These are phyloP conservation scores for Neurospora africana DNA, from an alignment of 495 filamentous ascomycete genomes.

Conservation along the genomic window DNA sequence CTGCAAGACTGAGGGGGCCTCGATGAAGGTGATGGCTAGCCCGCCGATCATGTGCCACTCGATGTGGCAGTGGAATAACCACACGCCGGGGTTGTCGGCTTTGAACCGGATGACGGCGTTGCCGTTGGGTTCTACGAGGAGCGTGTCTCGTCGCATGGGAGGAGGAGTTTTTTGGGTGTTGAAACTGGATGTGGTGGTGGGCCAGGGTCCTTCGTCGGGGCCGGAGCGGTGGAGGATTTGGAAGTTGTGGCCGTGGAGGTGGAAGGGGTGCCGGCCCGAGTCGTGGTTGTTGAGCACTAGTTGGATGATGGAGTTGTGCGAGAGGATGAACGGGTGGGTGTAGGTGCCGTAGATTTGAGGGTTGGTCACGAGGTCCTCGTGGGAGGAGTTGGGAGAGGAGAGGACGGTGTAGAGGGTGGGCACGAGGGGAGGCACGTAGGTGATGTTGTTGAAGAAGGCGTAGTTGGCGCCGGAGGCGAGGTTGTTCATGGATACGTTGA, in stretches of 20 bases:
- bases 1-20: constrained; percentile 49
- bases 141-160: constrained; percentile 47
- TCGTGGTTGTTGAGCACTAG: constrained; percentile 75
- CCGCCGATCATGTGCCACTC: constrained; percentile 61
- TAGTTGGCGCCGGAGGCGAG: constrained; percentile 68
- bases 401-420: constrained; percentile 71
- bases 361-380: constrained; percentile 16
- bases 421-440: constrained; percentile 63
- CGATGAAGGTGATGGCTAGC: constrained; percentile 59
- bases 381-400: constrained; percentile 47
- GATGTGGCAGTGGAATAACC: constrained; percentile 66
- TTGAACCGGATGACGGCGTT: constrained; percentile 58
- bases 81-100: constrained; percentile 61
- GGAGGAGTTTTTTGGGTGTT: constrained; percentile 15
- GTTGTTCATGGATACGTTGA: constrained; percentile 62
- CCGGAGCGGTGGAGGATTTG: constrained; percentile 46
- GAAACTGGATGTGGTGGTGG: too few relatives aligned
- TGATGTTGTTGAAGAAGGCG: constrained; percentile 73
- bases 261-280: constrained; percentile 68
- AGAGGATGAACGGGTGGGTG: constrained; percentile 58
- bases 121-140: constrained; percentile 43
- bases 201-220: constrained; percentile 32
- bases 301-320: constrained; percentile 59
- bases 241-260: constrained; percentile 79
- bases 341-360: constrained; percentile 60